These are phyloP conservation scores for Aspergillus amoenus DNA, from an alignment of 2,329 filamentous ascomycete species.

Conservation along the genomic window DNA sequence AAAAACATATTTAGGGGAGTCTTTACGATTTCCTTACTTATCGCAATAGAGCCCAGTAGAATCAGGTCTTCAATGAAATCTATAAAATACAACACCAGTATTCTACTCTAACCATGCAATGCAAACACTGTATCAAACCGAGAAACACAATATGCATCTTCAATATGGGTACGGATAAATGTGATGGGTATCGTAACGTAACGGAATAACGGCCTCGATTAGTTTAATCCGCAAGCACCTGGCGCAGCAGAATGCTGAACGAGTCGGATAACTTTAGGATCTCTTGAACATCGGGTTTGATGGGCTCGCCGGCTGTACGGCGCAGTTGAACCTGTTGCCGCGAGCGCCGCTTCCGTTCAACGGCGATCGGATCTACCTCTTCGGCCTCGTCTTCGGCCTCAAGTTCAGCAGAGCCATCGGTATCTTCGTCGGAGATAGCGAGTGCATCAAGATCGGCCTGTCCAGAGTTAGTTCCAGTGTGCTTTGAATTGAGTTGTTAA, in stretches of 20 bases:
- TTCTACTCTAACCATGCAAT: conserved; percentile 10
- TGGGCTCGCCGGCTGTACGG: conserved; percentile 77
- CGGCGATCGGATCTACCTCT: conserved; percentile 80
- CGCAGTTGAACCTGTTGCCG: conserved; percentile 78
- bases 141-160: conserved; percentile 2
- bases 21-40: neutral
- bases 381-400: conserved; percentile 61
- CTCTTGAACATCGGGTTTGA: conserved; percentile 76
- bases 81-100: conserved; percentile 6
- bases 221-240: conserved; percentile 70
- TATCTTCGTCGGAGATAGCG: conserved; percentile 71
- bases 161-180: conserved; percentile 9
- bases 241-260: conserved; percentile 78
- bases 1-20: too few species aligned
- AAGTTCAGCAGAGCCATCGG: conserved; percentile 64
- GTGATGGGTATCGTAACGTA: conserved; percentile 19
- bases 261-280: conserved; percentile 76
- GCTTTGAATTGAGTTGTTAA: neutral
- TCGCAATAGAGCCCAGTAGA: neutral
- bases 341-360: conserved; percentile 74
- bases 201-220: neutral
- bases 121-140: neutral
- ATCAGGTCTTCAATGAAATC: conserved; percentile 14
- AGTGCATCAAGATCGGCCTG: conserved; percentile 79
- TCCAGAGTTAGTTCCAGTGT: conserved; percentile 12